Base-by-base conservation (phyloP, 2,329 filamentous ascomycete genomes). In the Coniochaeta ligniaria region DNA sequence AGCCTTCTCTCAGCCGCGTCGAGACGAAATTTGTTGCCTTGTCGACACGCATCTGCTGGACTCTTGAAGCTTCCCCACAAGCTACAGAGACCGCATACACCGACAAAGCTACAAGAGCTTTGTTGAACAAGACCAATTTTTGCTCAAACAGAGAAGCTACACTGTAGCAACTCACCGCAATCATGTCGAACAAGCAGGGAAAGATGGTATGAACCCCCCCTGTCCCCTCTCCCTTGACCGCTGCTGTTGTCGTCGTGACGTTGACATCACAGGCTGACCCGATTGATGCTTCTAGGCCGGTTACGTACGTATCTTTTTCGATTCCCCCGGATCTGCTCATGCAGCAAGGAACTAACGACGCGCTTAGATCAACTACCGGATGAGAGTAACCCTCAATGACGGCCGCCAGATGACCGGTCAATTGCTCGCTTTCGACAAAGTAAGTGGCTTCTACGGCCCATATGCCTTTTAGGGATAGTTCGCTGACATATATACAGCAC, bases 351-450 rank as follows among this genome's bases (percentile, higher is more conserved):
- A 57, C 64, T 64, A 70, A 61, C 73, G 12, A 38, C 24, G 31
- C 31, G 35, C 28, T 36, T 64, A 98, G 95, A 96, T 99, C 84
- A 98, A 99, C 82, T 98, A 96, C 83, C 92, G 94, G 78, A 98
- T 99, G 93, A 89, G 94, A 74, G 89, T 97, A 66, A 98, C 93
- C 60, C 84, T 99, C 75, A 92, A 91, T 72, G 95, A 99, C 79
- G 92, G 92, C 66, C 88, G 95, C 72, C 92, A 97, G 76, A 96
- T 99, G 88, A 93, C 92, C 45, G 95, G 93, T 64, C 92, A 98
- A 76, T 96, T 99, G 91, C 85, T 99, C 68, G 95, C 95, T 60
- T 99, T 98, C 72, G 95, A 99, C 77, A 98, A 98, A 86, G 92
- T 94, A 77, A 61, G 68, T 16, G 17, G 9, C 7, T 22, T 6